phyloP scores from a whole-genome alignment of 257 asterid genomes.

The Fraxinus pennsylvanica region DNA sequence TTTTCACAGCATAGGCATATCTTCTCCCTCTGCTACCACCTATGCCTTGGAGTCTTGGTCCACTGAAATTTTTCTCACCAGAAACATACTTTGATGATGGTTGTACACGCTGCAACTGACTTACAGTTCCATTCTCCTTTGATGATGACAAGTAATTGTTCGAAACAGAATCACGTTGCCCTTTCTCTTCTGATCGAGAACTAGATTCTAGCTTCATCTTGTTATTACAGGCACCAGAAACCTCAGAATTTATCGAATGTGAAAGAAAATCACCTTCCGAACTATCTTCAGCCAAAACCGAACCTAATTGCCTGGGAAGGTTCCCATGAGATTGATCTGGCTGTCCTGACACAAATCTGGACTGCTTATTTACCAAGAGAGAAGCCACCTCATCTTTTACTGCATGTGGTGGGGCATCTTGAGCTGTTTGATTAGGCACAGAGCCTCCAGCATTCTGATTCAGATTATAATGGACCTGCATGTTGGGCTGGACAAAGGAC shows the following conservation, averaged over 20 bases:
- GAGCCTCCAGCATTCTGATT: conserved; percentile 50
- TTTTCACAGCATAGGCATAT: conserved; percentile 69
- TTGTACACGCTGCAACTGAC: conserved; percentile 39
- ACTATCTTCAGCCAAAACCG: conserved; percentile 34
- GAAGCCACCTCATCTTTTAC: conserved; percentile 37
- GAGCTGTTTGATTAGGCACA: conserved; percentile 46
- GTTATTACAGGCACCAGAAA: conserved; percentile 39
- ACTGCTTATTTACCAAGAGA: conserved; percentile 39
- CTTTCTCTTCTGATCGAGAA: conserved; percentile 45
- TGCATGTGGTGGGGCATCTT: conserved; percentile 36
- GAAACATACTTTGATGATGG: conserved; percentile 38
- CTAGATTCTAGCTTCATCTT: conserved; percentile 36
- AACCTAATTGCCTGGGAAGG: conserved; percentile 31
- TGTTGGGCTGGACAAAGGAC: conserved; percentile 66
- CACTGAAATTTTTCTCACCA: conserved; percentile 47
- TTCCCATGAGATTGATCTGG: conserved; percentile 40
- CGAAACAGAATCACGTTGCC: conserved; percentile 15
- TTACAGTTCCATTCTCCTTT: conserved; percentile 47
- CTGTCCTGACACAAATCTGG: conserved; percentile 38
- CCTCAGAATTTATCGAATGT: conserved; percentile 30
- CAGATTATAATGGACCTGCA: conserved; percentile 45
- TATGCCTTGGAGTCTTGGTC: conserved; percentile 47
- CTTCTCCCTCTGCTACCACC: conserved; percentile 70
- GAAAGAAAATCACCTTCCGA: conserved; percentile 26
- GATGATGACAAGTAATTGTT: conserved; percentile 38